Conservation (phyloP, 768 basidiomycete genomes). For the Saitozyma sp. region DNA sequence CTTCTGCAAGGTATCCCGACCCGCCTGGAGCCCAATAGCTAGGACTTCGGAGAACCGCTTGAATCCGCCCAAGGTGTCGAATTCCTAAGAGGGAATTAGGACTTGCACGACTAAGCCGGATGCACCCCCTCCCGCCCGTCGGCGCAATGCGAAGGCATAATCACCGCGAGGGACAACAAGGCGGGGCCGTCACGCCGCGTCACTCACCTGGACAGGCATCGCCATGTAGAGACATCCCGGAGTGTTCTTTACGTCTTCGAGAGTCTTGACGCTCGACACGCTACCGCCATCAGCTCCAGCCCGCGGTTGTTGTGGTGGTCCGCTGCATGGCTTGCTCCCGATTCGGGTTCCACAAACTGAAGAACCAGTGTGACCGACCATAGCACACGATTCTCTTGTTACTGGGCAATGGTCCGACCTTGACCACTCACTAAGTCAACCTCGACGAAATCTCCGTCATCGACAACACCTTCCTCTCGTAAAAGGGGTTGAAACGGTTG, state of each 20-base stretch:
- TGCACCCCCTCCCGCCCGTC: no score
- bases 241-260: slow-evolving; percentile 90
- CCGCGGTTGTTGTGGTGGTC: no score
- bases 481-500: slow-evolving; percentile 59
- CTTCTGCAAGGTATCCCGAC: slow-evolving; percentile 67
- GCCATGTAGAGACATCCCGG: slow-evolving; percentile 87
- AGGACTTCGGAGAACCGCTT: slow-evolving; percentile 84
- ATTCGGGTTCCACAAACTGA: no score
- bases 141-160: background rate
- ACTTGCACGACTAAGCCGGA: background rate
- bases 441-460: slow-evolving; percentile 59
- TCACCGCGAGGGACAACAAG: background rate
- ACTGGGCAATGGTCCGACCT: background rate
- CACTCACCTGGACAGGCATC: slow-evolving; percentile 83
- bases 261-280: slow-evolving; percentile 89
- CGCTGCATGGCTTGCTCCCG: no score
- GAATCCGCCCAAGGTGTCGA: slow-evolving; percentile 81
- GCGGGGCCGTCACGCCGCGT: background rate
- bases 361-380: no score
- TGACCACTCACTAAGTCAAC: slow-evolving; percentile 77
- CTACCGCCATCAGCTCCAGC: slow-evolving; percentile 54
- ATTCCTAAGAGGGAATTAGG: slow-evolving; percentile 56
- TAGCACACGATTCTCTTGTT: background rate
- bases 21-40: slow-evolving; percentile 74
- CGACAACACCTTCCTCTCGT: slow-evolving; percentile 43